Base-by-base conservation (phyloP, 2,329 filamentous ascomycete species). In the Fusarium sp. region DNA sequence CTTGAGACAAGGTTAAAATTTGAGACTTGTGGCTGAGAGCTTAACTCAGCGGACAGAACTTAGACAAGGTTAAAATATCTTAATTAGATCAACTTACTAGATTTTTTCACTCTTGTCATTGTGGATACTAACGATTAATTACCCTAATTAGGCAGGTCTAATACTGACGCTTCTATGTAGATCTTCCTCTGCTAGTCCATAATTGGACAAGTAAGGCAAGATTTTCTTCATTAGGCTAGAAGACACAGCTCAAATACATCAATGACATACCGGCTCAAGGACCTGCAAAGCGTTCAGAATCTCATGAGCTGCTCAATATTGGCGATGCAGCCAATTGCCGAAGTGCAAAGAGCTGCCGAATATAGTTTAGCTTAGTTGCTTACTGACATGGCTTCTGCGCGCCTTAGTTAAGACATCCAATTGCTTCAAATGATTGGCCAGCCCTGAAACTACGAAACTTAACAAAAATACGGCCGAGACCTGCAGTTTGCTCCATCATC, bases 301-400 rank as follows among this genome's bases (percentile, higher is more conserved):
- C 20, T 7, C 10, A 30, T 48, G 10, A n/a, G 7, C 9, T 22
- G 20, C 20, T 8, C 4, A 5, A 6, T 26, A 15, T 26, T 15
- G 17, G 17, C n/a, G n/a, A 8, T 20, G n/a, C 30, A 34, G 30
- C 22, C 22, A 34, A 50, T 30, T 0, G 3, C 3, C 1, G 3
- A 26, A 12, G 28, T 50, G 1, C 9, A 6, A 24, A 6, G 15
- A 34, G 17, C 17, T 51, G 30, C 30, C 12, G 1, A 24, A 4
- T 20, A 20, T 20, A 12, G 30, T 22, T 22, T 54, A 54, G 50
- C 18, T 6, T 13, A 3, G 32, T 12, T 20, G 1, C 5, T 11
- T 52, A 13, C 9, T 38, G 32, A 38, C 50, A 54, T 54, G 13
- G 3, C 2, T 2, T 2, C 9, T 26, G 51, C 51, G 34, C 51